A percentile compares a stretch with the other conserved stretches of the same genome.
Evolutionary conservation across 2,329 filamentous ascomycete genomes (phyloP).

Genomic region (Sodiomyces alkalinus): DNA sequence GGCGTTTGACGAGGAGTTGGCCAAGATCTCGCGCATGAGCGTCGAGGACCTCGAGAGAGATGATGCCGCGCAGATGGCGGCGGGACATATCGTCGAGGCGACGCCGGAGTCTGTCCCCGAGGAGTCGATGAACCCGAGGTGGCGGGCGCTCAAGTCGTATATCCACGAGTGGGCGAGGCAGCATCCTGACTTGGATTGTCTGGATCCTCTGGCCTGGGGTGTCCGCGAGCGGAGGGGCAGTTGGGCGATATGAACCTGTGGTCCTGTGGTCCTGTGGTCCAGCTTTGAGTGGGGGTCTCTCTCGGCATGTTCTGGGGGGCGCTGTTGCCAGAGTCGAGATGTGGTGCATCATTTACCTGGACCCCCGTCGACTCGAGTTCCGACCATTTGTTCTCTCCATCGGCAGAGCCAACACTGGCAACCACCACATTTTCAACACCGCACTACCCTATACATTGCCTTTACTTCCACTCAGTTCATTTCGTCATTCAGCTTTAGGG

Average conservation of each 20-base stretch:
- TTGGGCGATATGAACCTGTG: slow-evolving; percentile 45
- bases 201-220: slow-evolving; percentile 50
- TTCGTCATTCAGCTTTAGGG: too few relatives aligned
- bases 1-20: slow-evolving; percentile 71
- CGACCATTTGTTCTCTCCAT: too few relatives aligned
- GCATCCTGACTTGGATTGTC: slow-evolving; percentile 56
- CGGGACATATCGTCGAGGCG: slow-evolving; percentile 57
- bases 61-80: slow-evolving; percentile 45
- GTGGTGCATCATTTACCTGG: too few relatives aligned
- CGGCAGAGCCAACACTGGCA: too few relatives aligned
- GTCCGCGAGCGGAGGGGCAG: slow-evolving; percentile 52
- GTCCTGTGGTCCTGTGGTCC: too few relatives aligned
- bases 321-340: too few relatives aligned
- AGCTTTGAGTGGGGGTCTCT: too few relatives aligned
- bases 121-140: slow-evolving; percentile 49
- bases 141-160: slow-evolving; percentile 72
- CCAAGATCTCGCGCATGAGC: slow-evolving; percentile 60
- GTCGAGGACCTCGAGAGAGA: slow-evolving; percentile 55
- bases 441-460: too few relatives aligned
- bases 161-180: slow-evolving; percentile 83
- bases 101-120: slow-evolving; percentile 25
- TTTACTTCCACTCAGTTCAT: too few relatives aligned
- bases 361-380: too few relatives aligned
- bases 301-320: too few relatives aligned
- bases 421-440: too few relatives aligned